Evolutionary conservation across 768 basidiomycete genomes (phyloP), one percentile per base, ranked within the genome.

Genomic region (Fomitopsis pulvina): DNA sequence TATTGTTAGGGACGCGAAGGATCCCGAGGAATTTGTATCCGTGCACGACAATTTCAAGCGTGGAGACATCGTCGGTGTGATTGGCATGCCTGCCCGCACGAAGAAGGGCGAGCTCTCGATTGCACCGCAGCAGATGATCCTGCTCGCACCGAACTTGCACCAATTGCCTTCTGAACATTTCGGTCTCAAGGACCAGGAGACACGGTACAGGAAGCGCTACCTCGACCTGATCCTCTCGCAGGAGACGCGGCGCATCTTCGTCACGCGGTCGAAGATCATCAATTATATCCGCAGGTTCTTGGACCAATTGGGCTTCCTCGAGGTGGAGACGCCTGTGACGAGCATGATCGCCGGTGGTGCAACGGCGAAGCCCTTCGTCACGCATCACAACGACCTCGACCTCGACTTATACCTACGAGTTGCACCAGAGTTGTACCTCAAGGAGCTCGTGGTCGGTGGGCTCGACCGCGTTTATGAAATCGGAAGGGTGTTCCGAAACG

Each of bases 281-380:
- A 92, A 92, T 75, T 95, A 96, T 68, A 72, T 96, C 58, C 83
- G 96, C 40, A 85, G 85, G 56, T 99, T 81, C 79, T 70, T 99
- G 49, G 93, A 96, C 65, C 70, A 76, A 57, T 80, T 87, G 20
- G 96, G 95, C 39, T 99, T 99, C 77, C 82, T 98, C 68, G 96
- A 99, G 70, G 94, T 98, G 54, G 95, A 99, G 71, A 99, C 96
- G 1, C 96, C 96, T 5, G 96, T 99, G 77, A 99, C 89, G 70
- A 93, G 87, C 61, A 80, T 96, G 74, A 80, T 90, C 57, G 96
- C 96, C 1, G 96, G 96, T 24, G 96, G 96, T 48, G 96, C 96
- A 12, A 97, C 93, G 1, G 96, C 96, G 59, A 98, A 97, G 77
- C 96, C 96, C 2, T 99, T 99, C 73, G 64, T 99, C 66, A 99